Base-by-base conservation (phyloP, 1,284 basidiomycete genomes). In the Ustilago nuda region DNA sequence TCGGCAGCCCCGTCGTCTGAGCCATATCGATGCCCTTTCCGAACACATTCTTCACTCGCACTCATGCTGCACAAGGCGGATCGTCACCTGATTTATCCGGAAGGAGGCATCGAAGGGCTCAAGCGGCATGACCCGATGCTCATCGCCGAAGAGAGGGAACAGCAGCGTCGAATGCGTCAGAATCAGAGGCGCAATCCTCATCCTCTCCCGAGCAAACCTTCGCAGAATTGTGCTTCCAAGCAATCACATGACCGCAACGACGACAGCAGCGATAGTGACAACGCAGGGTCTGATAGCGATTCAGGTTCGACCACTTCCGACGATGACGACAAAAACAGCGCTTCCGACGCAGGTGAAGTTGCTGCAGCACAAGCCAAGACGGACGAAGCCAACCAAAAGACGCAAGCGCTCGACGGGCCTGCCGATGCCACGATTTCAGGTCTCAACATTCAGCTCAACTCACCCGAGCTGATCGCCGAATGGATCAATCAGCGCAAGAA, bases 401-500 rank as follows among this genome's bases (percentile, higher is more conserved):
- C 32, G n/a, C 55, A 62, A n/a, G 23, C 48, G n/a, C 58, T 72
- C n/a, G 81, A 82, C 53, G 78, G 78, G 11, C 80, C 81, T 3
- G 55, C 80, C 3, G 73, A 80, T 57, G 77, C 81, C 27, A 83
- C 78, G 27, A 85, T 85, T 17, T 54, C 75, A 9, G 84, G 84
- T 5, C 82, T 85, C 46, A 85, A 84, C 55, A 84, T 85, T 45
- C 71, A 72, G 51, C 76, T 85, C 27, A 61, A 80, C 61, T 81
- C 82, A 30, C 83, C 83, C 2, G 80, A 83, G 60, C 76, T 85
- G 23, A 72, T 85, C 35, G 75, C 71, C n/a, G 76, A 85, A 43
- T 85, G 84, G 84, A 78, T 83, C 50, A 67, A 60, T n/a, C 82
- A 85, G 60, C 69, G 84, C 17, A 78, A 79, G 54, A 85, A 85